Conservation (phyloP, 306 rosid genomes). For the Cucurbita maxima region DNA sequence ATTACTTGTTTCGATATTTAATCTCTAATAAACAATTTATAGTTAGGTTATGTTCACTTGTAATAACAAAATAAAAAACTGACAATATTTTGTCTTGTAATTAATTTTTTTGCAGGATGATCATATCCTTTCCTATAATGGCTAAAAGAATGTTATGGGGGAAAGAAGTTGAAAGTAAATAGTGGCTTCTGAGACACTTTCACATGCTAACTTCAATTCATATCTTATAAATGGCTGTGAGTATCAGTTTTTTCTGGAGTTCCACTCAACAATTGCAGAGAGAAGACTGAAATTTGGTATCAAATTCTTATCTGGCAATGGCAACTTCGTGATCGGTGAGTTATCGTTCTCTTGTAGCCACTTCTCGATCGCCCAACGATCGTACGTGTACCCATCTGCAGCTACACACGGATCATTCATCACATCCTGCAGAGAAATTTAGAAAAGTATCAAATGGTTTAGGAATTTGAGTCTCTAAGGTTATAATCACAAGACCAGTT, state of each 20-base stretch:
- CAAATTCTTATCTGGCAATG: slow-evolving; percentile 46
- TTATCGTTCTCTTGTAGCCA: slow-evolving; percentile 55
- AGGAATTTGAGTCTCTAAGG: neutral
- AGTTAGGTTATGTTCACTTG: no score
- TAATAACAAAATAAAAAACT: neutral
- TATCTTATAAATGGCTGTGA: neutral
- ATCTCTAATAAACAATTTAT: no score
- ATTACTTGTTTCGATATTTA: no score
- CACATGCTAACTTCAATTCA: neutral
- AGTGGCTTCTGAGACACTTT: neutral
- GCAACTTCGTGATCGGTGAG: slow-evolving; percentile 73
- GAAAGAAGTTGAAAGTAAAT: neutral
- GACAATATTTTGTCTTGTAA: neutral
- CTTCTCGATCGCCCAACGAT: slow-evolving; percentile 48
- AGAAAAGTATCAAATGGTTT: neutral
- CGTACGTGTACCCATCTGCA: slow-evolving; percentile 86
- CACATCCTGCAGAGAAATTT: slow-evolving; percentile 38
- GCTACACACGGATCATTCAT: slow-evolving; percentile 96
- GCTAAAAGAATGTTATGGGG: neutral
- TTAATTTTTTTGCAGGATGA: neutral
- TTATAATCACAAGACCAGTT: neutral
- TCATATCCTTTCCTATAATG: neutral
- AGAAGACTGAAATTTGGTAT: slow-evolving; percentile 72
- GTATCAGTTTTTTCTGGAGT: slow-evolving; percentile 18
- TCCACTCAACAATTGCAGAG: slow-evolving; percentile 91